Base-by-base conservation (phyloP, 1,139 yeast species). In the Yamadazyma siamensis region DNA sequence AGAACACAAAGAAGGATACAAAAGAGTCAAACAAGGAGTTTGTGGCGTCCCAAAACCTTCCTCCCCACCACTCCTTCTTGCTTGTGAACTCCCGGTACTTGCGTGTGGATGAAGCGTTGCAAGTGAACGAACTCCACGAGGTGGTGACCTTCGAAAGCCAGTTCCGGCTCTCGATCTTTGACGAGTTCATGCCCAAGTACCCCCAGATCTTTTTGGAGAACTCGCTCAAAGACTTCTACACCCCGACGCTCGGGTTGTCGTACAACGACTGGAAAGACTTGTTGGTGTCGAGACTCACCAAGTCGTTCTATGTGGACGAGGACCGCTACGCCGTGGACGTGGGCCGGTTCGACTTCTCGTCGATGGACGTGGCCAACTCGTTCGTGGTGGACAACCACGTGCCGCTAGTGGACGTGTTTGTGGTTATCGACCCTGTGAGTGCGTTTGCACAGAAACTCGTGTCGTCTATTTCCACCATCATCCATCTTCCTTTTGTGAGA, bases 351-450 rank as follows among this genome's bases (percentile, higher is more conserved):
- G 73, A 71, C 40, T 58, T 77, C 32, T 49, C 61, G 7, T 54
- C 61, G 2, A 45, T 72, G 38, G 56, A 60, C 23, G 48, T 49
- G 29, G 49, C 52, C 3, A 50, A 63, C 39, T 46, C 64, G 7
- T 41, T 66, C 23, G 59, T 59, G 9, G 41, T 63, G n/a, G 44
- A 53, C n/a, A 46, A 50, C 15, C 40, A 39, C 5, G 29, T 32
- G 1, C 49, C 54, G 10, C 54, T 59, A 12, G 52, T 78, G 13
- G 80, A 80, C 36, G 49, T 89, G 3, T 55, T 75, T 5, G 61
- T 83, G 1, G 59, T 84, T 2, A 45, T 85, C 24, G 89, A 91
- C 52, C 97, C 97, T 2, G 52, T 79, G 4, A 72, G 75, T 35
- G 87, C 82, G 41, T 49, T 61, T 15, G 73, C 95, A 0, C 96